A percentile compares a stretch with the other conserved stretches of the same genome.
Evolutionary conservation across 495 filamentous ascomycete genomes (phyloP).

Genomic region (Aspergillus funiculosus): DNA sequence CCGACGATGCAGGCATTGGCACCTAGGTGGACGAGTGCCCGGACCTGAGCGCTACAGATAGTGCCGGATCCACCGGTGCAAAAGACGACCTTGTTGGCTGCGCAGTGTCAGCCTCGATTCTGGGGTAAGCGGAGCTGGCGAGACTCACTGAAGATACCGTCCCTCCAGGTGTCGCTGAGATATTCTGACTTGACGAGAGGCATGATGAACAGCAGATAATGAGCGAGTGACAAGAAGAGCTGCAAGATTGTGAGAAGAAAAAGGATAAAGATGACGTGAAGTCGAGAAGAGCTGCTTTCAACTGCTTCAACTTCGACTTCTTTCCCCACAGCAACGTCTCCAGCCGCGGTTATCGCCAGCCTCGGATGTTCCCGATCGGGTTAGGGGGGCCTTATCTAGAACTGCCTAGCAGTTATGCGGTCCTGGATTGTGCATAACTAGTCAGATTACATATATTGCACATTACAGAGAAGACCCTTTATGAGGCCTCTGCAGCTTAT

Average conservation of each 20-base stretch:
- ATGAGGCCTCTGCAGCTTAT: neutral
- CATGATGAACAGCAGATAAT: conserved; percentile 26
- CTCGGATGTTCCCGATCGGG: conserved; percentile 3
- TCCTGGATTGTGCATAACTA: conserved; percentile 1
- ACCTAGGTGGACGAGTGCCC: conserved; percentile 83
- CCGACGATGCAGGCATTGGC: conserved; percentile 92
- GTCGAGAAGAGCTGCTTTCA: neutral
- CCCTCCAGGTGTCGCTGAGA: conserved; percentile 73
- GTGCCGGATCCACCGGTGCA: conserved; percentile 92
- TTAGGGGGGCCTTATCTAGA: neutral
- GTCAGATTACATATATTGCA: no score
- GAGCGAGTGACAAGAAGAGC: neutral
- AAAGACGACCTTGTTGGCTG: conserved; percentile 86
- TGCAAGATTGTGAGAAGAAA: neutral
- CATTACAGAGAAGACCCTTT: neutral
- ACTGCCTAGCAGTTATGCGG: no score
- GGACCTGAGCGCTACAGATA: conserved; percentile 90
- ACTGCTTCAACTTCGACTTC: no score
- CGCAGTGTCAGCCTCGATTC: conserved; percentile 12
- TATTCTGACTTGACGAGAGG: conserved; percentile 65
- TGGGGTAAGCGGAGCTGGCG: neutral
- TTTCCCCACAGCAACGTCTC: neutral
- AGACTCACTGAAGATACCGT: conserved; percentile 69
- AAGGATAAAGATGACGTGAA: neutral
- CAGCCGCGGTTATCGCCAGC: conserved; percentile 6